These are phyloP conservation scores for Cupressus sempervirens DNA, from an alignment of 75 land plant species.

Conservation along the genomic window DNA sequence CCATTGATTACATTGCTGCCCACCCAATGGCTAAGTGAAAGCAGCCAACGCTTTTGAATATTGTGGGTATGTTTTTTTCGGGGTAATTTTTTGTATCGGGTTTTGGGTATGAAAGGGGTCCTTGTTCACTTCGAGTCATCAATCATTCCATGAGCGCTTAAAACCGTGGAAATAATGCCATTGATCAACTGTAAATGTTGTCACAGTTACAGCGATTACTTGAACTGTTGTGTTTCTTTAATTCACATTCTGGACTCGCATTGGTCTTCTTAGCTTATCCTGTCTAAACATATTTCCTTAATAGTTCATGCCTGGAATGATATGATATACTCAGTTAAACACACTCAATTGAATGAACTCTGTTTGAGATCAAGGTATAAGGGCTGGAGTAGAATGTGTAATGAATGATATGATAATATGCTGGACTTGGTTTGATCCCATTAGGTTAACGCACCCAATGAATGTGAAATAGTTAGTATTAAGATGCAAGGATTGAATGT, in stretches of 20 bases:
- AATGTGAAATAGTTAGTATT: background rate
- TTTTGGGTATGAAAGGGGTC: background rate
- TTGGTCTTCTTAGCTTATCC: background rate
- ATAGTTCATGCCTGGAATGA: background rate
- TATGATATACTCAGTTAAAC: background rate
- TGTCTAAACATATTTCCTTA: background rate
- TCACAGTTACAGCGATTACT: background rate
- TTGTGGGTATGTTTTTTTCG: background rate
- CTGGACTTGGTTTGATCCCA: background rate
- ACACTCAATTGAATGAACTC: background rate
- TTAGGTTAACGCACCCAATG: background rate
- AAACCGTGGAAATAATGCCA: background rate
- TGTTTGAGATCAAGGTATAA: background rate
- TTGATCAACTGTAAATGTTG: background rate
- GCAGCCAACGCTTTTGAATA: background rate
- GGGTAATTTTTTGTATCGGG: background rate
- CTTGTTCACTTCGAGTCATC: background rate
- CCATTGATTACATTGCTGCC: slow-evolving; percentile 71
- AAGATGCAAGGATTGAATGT: background rate
- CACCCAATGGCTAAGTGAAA: slow-evolving; percentile 60
- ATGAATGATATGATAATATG: background rate
- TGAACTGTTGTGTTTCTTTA: background rate
- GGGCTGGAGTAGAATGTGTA: background rate
- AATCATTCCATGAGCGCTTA: background rate
- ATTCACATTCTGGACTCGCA: background rate